phyloP scores from a whole-genome alignment of 2,329 filamentous ascomycete genomes.

The Arthrobotrys sinensis region DNA sequence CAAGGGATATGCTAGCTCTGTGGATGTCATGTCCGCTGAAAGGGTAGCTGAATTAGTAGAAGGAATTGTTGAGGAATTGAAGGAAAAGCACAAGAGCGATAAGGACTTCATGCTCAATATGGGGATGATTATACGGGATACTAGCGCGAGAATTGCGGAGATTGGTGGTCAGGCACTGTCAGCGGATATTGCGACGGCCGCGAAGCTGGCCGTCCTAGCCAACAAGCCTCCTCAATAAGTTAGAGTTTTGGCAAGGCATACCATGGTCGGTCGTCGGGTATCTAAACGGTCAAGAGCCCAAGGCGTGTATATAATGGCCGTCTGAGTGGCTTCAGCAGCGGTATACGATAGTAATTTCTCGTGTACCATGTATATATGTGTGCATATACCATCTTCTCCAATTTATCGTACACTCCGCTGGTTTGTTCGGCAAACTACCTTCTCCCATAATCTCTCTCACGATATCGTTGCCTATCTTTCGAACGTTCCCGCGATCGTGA shows the following conservation, averaged over 20 bases:
- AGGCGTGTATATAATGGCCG: constrained; percentile 66
- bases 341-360: not conserved
- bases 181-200: constrained; percentile 18
- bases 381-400: constrained; percentile 67
- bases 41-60: constrained; percentile 74
- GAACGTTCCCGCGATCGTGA: constrained; percentile 58
- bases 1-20: constrained; percentile 70
- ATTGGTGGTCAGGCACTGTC: not conserved
- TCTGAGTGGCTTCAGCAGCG: not conserved
- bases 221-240: not conserved
- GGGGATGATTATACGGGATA: constrained; percentile 75
- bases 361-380: constrained; percentile 66
- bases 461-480: constrained; percentile 54
- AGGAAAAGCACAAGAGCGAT: constrained; percentile 70
- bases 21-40: constrained; percentile 74
- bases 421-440: constrained; percentile 3
- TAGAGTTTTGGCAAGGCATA: not conserved
- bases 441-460: constrained; percentile 51
- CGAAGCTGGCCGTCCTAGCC: constrained; percentile 9
- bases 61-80: constrained; percentile 71
- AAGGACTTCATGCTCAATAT: constrained; percentile 67
- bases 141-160: constrained; percentile 70
- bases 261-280: not conserved
- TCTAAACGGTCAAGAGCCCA: not conserved
- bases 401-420: constrained; percentile 38